Conservation (phyloP, 2,329 filamentous ascomycete genomes). For the Plenodomus tracheiphilus region DNA sequence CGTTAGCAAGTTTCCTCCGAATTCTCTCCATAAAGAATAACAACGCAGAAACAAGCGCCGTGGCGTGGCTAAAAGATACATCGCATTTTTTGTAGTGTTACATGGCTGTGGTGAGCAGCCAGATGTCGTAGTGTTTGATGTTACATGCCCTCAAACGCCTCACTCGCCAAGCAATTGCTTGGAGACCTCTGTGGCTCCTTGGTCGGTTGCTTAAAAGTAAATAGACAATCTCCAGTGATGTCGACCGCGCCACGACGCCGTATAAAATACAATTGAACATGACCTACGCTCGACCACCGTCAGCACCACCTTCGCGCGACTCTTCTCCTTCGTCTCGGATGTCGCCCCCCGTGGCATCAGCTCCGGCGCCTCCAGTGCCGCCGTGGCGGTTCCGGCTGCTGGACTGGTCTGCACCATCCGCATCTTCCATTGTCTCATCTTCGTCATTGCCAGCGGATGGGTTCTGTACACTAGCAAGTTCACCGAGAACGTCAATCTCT, state of each 20-base stretch:
- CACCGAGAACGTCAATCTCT: conserved; percentile 75
- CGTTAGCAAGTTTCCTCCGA: conserved; percentile 24
- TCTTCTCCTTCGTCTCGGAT: conserved; percentile 86
- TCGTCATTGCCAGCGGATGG: conserved; percentile 60
- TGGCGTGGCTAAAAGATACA: conserved; percentile 27
- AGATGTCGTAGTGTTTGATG: conserved; percentile 24
- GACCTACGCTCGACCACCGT: conserved; percentile 99
- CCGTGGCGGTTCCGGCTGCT: conserved; percentile 37
- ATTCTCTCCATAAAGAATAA: conserved; percentile 4
- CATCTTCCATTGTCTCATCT: conserved; percentile 66
- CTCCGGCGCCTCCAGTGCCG: conserved; percentile 75
- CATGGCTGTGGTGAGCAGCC: conserved; percentile 27
- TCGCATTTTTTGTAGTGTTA: conserved; percentile 42
- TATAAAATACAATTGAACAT: conserved; percentile 35
- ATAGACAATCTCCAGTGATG: conserved; percentile 23
- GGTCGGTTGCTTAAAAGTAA: conserved; percentile 23
- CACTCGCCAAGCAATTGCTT: conserved; percentile 23
- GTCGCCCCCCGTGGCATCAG: conserved; percentile 88
- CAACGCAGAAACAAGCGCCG: conserved; percentile 27
- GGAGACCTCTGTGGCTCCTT: conserved; percentile 18
- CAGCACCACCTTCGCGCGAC: conserved; percentile 88
- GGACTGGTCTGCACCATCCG: conserved; percentile 56
- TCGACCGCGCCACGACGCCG: conserved; percentile 43
- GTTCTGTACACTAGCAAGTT: conserved; percentile 65
- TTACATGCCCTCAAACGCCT: conserved; percentile 38